Evolutionary conservation across 176 grass and related monocot species (phyloP).

Genomic region (Oropetium thomaeum): DNA sequence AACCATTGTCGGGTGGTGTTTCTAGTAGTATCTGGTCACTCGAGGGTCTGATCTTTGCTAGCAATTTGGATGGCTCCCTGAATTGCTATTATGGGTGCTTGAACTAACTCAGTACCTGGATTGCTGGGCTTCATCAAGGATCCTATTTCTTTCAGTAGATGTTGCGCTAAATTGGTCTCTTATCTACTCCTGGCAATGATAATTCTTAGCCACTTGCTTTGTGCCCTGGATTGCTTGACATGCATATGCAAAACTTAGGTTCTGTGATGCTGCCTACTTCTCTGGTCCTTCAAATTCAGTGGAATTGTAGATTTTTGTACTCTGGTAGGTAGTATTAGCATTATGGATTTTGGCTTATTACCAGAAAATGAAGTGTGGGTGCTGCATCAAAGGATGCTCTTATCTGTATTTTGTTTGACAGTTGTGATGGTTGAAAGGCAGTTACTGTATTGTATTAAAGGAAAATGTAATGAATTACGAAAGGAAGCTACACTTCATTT

Average conservation of each 20-base stretch:
- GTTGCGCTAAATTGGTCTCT: neutral
- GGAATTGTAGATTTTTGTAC: too few species aligned
- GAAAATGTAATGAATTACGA: neutral
- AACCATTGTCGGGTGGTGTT: neutral
- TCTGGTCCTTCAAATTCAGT: too few species aligned
- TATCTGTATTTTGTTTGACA: too few species aligned
- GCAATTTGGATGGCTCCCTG: neutral
- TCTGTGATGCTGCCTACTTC: too few species aligned
- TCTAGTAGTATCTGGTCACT: neutral
- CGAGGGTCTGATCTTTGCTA: neutral
- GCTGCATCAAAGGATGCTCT: too few species aligned
- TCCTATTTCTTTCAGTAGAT: neutral
- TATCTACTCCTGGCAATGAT: neutral
- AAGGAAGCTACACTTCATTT: neutral
- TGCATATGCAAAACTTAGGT: neutral
- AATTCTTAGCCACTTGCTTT: neutral
- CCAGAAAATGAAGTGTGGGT: too few species aligned
- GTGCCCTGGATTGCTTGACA: neutral
- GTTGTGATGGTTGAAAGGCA: too few species aligned
- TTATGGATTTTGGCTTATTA: too few species aligned
- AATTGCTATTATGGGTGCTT: conserved; percentile 4
- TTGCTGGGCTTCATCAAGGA: neutral
- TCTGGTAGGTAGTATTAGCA: too few species aligned
- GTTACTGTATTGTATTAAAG: too few species aligned
- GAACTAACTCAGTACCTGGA: neutral